These are phyloP conservation scores for Allantophomopsis lycopodina DNA, from an alignment of 2,329 filamentous ascomycete species.

Conservation along the genomic window DNA sequence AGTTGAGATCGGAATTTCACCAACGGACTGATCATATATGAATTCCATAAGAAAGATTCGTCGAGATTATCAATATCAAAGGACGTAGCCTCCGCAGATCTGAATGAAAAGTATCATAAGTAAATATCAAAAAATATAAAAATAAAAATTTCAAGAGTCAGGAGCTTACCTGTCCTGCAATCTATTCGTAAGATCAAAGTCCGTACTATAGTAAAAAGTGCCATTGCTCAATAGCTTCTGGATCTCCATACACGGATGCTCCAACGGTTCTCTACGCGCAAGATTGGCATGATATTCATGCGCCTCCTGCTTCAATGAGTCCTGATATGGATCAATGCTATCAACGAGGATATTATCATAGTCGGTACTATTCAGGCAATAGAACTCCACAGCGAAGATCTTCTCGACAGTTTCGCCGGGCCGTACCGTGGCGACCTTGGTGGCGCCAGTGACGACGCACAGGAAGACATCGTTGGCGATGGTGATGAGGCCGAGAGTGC, in stretches of 20 bases:
- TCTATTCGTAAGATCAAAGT: slow-evolving; percentile 91
- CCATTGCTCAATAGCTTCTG: slow-evolving; percentile 88
- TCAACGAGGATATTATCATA: slow-evolving; percentile 67
- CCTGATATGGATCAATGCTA: slow-evolving; percentile 15
- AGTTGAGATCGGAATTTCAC: slow-evolving; percentile 79
- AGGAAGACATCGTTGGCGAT: slow-evolving; percentile 78
- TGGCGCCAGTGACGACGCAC: slow-evolving; percentile 72
- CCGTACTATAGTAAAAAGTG: slow-evolving; percentile 96
- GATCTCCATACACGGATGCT: slow-evolving; percentile 81
- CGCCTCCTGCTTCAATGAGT: slow-evolving; percentile 3
- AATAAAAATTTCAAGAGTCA: not conserved
- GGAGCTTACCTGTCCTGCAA: slow-evolving; percentile 64
- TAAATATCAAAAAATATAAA: not conserved
- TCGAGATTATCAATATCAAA: slow-evolving; percentile 92
- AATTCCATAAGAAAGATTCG: slow-evolving; percentile 91
- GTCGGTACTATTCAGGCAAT: slow-evolving; percentile 75
- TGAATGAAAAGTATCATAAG: slow-evolving; percentile 20
- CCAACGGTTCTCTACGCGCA: slow-evolving; percentile 56
- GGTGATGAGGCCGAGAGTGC: slow-evolving; percentile 79
- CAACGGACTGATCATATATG: slow-evolving; percentile 91
- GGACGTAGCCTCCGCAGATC: slow-evolving; percentile 59
- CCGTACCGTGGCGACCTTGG: slow-evolving; percentile 66
- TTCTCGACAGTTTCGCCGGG: slow-evolving; percentile 82
- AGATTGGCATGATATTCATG: slow-evolving; percentile 32
- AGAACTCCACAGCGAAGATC: slow-evolving; percentile 80